Evolutionary conservation across 306 rosid species (phyloP), one percentile per base, ranked within the genome.

Genomic region (Leucaena leucocephala): DNA sequence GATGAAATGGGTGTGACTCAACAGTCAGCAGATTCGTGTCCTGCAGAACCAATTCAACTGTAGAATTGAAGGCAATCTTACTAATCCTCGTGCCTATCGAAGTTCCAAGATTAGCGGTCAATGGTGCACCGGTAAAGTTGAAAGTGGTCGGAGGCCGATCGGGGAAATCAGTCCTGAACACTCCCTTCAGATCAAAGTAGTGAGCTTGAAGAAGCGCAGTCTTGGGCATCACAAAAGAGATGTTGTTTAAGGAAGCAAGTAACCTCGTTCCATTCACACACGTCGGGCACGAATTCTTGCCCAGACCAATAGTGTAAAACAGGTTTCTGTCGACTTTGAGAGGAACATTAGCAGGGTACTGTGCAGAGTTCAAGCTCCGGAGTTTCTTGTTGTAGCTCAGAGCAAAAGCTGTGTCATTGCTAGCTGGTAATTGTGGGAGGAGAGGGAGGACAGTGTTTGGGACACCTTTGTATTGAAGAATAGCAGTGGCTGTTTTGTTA

Each of bases 151-250:
- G 71, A 68, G 98, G 98, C 71, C 42, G 43, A 19, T 93, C 95
- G 1, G 97, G 98, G 68, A 93, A 93, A 85, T 93, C 94, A 64
- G 92, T 76, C 76, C 87, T 88, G 42, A 76, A 93, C 35, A 91
- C 98, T 27, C 94, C 94, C 63, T 86, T 90, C 35, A 82, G 74
- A 9, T 91, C 78, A 61, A 88, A 93, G 88, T 91, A 85, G 76
- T 93, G 97, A 78, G 97, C 90, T 88, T 93, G 97, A 14, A 93
- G 93, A 88, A 93, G 97, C 11, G 87, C 98, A 36, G 76, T 83
- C 49, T 83, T 77, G 0, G 98, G 98, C 97, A 93, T 90, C 80
- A 82, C 88, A 21, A 93, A 93, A 36, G 97, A 85, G 38, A 93
- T 86, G 33, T 93, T 93, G 87, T 91, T 91, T 69, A 93, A 85